Conservation (phyloP, 2,329 filamentous ascomycete species). For the Venturia aucupariae region DNA sequence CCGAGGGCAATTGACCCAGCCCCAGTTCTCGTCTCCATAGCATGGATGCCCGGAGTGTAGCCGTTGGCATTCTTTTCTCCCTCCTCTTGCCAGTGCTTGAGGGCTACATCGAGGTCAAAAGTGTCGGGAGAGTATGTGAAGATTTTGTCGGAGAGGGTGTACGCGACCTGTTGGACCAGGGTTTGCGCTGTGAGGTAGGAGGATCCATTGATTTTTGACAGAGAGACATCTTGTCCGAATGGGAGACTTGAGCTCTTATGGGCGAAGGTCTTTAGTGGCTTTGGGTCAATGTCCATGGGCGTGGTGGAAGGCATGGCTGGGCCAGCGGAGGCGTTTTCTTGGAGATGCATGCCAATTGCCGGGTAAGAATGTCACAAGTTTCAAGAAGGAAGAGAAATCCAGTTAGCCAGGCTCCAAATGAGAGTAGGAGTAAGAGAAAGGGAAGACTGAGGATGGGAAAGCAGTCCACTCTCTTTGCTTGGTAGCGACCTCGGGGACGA, state of each 20-base stretch:
- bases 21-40: conserved; percentile 79
- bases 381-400: not conserved
- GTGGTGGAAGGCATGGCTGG: conserved; percentile 6
- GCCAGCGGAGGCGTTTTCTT: conserved; percentile 4
- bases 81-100: conserved; percentile 63
- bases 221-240: conserved; percentile 35
- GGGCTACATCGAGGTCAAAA: conserved; percentile 80
- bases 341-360: conserved; percentile 1
- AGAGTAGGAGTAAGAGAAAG: not conserved
- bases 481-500: not conserved
- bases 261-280: conserved; percentile 26
- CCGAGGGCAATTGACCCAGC: conserved; percentile 87
- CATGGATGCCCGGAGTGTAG: conserved; percentile 65
- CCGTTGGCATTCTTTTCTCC: conserved; percentile 73
- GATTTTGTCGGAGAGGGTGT: conserved; percentile 90
- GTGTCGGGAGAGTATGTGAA: conserved; percentile 94
- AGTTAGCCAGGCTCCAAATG: not conserved
- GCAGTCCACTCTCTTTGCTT: no score
- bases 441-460: not conserved
- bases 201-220: conserved; percentile 33
- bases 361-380: no score
- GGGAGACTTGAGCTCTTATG: conserved; percentile 41
- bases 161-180: conserved; percentile 91
- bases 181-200: conserved; percentile 91
- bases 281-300: conserved; percentile 11